Conservation (phyloP, 441 rosid species). For the Melastoma candidum region DNA sequence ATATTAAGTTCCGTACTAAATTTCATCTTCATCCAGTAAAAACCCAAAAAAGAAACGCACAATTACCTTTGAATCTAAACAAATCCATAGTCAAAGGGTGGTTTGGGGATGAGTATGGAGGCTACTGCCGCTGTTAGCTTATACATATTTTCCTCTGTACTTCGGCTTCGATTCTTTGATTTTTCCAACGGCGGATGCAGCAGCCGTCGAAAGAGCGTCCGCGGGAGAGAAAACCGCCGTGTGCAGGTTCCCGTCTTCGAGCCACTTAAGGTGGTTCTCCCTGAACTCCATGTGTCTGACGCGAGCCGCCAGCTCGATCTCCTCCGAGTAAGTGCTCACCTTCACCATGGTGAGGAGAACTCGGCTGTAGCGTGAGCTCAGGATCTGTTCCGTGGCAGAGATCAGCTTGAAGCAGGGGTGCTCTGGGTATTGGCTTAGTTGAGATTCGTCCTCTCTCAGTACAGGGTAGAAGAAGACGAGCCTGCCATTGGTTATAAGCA, state of each 20-base stretch:
- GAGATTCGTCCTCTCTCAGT: conserved; percentile 47
- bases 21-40: too few species aligned
- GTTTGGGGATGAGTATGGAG: too few species aligned
- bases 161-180: conserved; percentile 57
- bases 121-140: too few species aligned
- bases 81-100: too few species aligned
- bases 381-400: conserved; percentile 78
- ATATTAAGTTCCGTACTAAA: too few species aligned
- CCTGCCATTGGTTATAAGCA: conserved; percentile 84
- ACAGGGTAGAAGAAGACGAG: conserved; percentile 88
- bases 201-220: conserved; percentile 22
- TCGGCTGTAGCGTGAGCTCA: conserved; percentile 76
- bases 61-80: too few species aligned
- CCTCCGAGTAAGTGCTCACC: conserved; percentile 44
- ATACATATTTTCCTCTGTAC: conserved; percentile 26
- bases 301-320: conserved; percentile 55
- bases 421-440: conserved; percentile 45
- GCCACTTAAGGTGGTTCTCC: conserved; percentile 83
- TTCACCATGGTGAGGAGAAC: conserved; percentile 87
- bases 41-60: too few species aligned
- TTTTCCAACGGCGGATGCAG: conserved; percentile 30
- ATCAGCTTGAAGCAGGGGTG: conserved; percentile 73
- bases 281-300: conserved; percentile 67
- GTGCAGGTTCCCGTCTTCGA: conserved; percentile 87
- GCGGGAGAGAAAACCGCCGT: conserved; percentile 67